phyloP scores from a whole-genome alignment of 2,329 filamentous ascomycete species.

The Stenocarpella maydis region DNA sequence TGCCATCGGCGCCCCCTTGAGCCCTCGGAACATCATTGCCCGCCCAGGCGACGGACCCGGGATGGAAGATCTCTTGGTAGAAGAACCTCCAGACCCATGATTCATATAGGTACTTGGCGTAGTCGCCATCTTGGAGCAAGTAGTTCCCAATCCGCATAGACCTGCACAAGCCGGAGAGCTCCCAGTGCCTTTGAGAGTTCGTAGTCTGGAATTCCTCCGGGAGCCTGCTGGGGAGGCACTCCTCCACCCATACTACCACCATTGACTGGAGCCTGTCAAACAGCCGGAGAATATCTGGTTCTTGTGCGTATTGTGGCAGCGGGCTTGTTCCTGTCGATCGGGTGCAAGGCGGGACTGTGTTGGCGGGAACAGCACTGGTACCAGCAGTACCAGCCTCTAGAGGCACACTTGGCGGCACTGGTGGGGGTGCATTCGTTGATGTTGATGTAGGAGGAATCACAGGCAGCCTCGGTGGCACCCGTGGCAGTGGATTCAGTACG shows the following conservation, averaged over 20 bases:
- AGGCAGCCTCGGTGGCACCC: too few species aligned
- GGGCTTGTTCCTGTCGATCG: not conserved
- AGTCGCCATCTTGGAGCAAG: not conserved
- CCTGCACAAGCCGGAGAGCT: constrained; percentile 10
- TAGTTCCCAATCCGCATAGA: not conserved
- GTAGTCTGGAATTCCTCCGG: not conserved
- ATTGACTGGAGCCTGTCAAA: not conserved
- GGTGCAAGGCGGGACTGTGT: too few species aligned
- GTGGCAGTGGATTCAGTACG: too few species aligned
- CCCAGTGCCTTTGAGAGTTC: constrained; percentile 4
- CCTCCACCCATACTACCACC: not conserved
- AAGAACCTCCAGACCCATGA: constrained; percentile 17
- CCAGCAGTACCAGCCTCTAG: not conserved
- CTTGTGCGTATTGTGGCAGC: not conserved
- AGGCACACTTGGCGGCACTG: not conserved
- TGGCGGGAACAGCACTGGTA: not conserved
- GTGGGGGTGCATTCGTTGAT: too few species aligned
- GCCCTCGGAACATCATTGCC: not conserved
- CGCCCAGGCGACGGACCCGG: not conserved
- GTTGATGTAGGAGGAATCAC: too few species aligned
- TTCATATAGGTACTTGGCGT: constrained; percentile 18
- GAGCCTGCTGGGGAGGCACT: not conserved
- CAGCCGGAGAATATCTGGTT: not conserved
- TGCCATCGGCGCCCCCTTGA: not conserved
- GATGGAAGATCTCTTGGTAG: not conserved